Base-by-base conservation (phyloP, 2,329 filamentous ascomycete genomes). In the Monilinia fructicola region DNA sequence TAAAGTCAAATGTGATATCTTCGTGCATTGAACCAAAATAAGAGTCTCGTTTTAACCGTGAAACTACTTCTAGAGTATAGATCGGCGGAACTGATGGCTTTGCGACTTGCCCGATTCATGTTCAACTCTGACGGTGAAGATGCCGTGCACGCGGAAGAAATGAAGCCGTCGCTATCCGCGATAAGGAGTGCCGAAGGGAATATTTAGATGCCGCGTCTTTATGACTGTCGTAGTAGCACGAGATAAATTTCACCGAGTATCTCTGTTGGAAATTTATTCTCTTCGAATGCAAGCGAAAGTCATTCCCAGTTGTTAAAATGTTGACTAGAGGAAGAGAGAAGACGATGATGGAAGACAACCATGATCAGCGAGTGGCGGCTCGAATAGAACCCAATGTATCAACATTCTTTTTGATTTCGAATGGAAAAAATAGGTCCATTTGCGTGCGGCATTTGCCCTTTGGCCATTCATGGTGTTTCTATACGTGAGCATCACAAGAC, bases 1-100 rank as follows among this genome's bases (percentile, higher is more conserved):
- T 40, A 3, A 53, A 26, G 5, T 26, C 31, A n/a, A 38, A 35
- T 48, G 56, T 60, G 28, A 60, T 21, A 50, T 50, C 16, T 14
- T 48, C 21, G 14, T 54, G 55, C 64, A 42, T 52, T 16, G 54
- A 3, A 21, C 46, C 54, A 42, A 38, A 44, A 61, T 46, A 65
- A 48, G 55, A 61, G 60, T 46, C 64, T 65, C 18, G 18, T 4
- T 48, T 58, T 10, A 26, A 11, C 23, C 16, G 26, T 21, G 28
- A 50, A 18, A 35, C 31, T 35, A 4, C 28, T 38, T 48, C 10
- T 16, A 28, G 9, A 6, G 28, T 26, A 28, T 18, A 16, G 26
- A 56, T 63, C 16, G 31, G 14, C 35, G 3, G 56, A n/a, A 38
- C n/a, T 4, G 53, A 38, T 54, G 53, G 31, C 23, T 21, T 31